Evolutionary conservation across 805 yeast species (phyloP), one percentile per base, ranked within the genome.

Genomic region (Blastobotrys parvus): DNA sequence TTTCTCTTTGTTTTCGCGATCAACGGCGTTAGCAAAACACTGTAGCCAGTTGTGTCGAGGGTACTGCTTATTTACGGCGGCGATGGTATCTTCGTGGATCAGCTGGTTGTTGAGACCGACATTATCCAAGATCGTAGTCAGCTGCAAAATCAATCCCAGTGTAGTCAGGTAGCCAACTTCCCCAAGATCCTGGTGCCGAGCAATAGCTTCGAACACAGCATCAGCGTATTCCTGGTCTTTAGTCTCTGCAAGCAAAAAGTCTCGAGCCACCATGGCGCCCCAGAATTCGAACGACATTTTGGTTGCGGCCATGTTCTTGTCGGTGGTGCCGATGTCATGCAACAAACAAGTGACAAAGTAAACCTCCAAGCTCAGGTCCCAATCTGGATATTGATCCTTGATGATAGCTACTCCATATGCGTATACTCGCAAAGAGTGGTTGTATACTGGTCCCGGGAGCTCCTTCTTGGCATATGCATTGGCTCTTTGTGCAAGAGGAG

Each of bases 281-380:
- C 51, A 53, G 23, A 49, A 53, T 36, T 53, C 56, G 48, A 53
- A 53, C 29, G 51, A 45, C 49, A 53, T 43, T 21, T 43, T 44
- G 18, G 56, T 49, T 3, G 48, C 53, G 16, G 37, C 30, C 4
- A 48, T 36, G 29, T 46, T 44, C 38, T 45, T 42, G 19, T 39
- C 48, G 10, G 53, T 48, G 11, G 55, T 49, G 34, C 50, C 56
- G 39, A 53, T 52, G 39, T 51, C 54, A 23, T 53, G 56, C 15
- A 52, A 39, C n/a, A 52, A 42, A 20, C 48, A 36, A n/a, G 54
- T 38, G n/a, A 30, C 7, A n/a, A 45, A 45, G 44, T 11, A 51
- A 50, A 30, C 45, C 54, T 16, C 45, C 32, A 29, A 43, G 23
- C 44, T 48, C 10, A 35, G 35, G 3, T 44, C 46, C 46, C 51